phyloP scores from a whole-genome alignment of 129 eudicot genomes.

The Flaveria sonorensis region DNA sequence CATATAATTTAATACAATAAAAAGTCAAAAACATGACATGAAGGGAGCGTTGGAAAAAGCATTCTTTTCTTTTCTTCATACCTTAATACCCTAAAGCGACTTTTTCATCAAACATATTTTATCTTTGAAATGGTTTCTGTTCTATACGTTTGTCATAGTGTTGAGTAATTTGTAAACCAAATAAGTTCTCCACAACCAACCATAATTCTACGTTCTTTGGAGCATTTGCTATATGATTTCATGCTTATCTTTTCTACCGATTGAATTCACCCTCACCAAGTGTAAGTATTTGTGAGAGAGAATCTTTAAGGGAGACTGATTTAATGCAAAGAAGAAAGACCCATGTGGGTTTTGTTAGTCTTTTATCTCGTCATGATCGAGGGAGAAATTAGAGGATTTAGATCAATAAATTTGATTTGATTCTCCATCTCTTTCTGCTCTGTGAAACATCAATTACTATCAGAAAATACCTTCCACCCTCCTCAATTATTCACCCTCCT shows the following conservation, averaged over 20 bases:
- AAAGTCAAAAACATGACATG: not conserved
- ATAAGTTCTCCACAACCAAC: not conserved
- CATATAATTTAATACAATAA: too few species aligned
- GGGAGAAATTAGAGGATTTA: not conserved
- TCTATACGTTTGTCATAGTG: not conserved
- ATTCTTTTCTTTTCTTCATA: not conserved
- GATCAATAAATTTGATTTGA: conserved; percentile 31
- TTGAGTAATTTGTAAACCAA: not conserved
- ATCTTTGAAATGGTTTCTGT: not conserved
- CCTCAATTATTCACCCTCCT: conserved; percentile 36
- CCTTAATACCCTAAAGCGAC: conserved; percentile 11
- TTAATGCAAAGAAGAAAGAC: conserved; percentile 27
- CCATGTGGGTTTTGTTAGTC: not conserved
- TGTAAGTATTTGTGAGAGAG: too few species aligned
- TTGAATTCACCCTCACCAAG: too few species aligned
- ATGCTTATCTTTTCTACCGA: not conserved
- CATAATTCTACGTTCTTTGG: not conserved
- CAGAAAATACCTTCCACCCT: not conserved
- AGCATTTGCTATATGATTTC: not conserved
- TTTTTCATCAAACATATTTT: not conserved
- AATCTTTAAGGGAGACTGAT: conserved; percentile 28
- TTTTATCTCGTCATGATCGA: not conserved
- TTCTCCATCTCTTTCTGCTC: not conserved
- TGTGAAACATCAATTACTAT: not conserved
- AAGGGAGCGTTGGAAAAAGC: conserved; percentile 8